Evolutionary conservation across 768 basidiomycete genomes (phyloP).

Genomic region (Tephrocybe sp.): DNA sequence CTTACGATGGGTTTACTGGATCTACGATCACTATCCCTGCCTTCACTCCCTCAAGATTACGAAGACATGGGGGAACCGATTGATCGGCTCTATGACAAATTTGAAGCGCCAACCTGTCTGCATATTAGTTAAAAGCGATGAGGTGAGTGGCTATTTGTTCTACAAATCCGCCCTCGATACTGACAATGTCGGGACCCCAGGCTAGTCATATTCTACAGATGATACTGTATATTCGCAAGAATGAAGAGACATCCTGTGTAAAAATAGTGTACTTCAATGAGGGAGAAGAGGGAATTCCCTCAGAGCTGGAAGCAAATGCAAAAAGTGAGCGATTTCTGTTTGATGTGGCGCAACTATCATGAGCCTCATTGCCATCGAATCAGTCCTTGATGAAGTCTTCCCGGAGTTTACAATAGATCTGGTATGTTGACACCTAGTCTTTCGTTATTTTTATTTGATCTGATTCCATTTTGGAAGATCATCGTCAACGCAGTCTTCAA

Average conservation of each 20-base stretch:
- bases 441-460: neutral
- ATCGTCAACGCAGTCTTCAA: constrained; percentile 44
- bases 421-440: constrained; percentile 30
- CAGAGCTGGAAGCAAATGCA: constrained; percentile 71
- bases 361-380: neutral
- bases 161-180: neutral
- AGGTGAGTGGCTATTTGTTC: constrained; percentile 38
- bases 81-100: constrained; percentile 44
- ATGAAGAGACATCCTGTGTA: constrained; percentile 69
- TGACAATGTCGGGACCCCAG: constrained; percentile 30
- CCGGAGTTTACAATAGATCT: constrained; percentile 65
- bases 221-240: constrained; percentile 63
- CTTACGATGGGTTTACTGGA: constrained; percentile 59
- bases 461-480: constrained; percentile 30
- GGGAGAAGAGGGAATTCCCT: constrained; percentile 51
- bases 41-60: constrained; percentile 42
- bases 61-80: constrained; percentile 37
- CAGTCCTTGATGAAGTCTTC: constrained; percentile 62
- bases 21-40: constrained; percentile 57
- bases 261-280: constrained; percentile 70
- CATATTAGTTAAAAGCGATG: constrained; percentile 62
- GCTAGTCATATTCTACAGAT: constrained; percentile 65
- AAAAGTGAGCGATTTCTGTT: constrained; percentile 39
- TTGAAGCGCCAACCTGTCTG: constrained; percentile 57
- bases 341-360: neutral